These are phyloP conservation scores for Claviceps sp. DNA, from an alignment of 2,329 filamentous ascomycete species.

Conservation along the genomic window DNA sequence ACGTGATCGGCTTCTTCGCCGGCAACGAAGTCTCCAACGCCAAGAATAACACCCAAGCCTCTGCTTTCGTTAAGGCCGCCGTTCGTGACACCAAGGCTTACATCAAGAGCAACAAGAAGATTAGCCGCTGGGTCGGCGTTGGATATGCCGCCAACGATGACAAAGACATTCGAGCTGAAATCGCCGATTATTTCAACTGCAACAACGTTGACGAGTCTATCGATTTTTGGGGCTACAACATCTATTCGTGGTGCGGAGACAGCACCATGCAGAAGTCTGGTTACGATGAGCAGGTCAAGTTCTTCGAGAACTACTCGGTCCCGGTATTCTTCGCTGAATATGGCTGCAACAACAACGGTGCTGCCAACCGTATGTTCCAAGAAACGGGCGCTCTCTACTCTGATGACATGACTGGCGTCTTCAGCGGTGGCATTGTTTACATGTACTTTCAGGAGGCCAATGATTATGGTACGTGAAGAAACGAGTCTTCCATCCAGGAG, in stretches of 20 bases:
- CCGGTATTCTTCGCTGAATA: constrained; percentile 99
- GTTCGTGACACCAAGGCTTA: constrained; percentile 93
- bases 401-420: constrained; percentile 67
- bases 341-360: constrained; percentile 65
- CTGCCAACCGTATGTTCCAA: constrained; percentile 61
- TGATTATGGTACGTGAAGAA: constrained; percentile 53
- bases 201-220: constrained; percentile 52
- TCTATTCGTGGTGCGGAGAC: constrained; percentile 96
- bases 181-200: constrained; percentile 94
- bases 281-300: constrained; percentile 68
- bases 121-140: constrained; percentile 73
- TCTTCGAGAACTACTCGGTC: constrained; percentile 81
- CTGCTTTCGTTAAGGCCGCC: constrained; percentile 92
- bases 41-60: constrained; percentile 75
- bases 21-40: constrained; percentile 95
- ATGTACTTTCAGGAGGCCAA: constrained; percentile 94
- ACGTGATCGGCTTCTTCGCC: constrained; percentile 94
- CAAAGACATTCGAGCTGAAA: constrained; percentile 61
- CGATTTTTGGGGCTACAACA: constrained; percentile 99
- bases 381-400: constrained; percentile 77
- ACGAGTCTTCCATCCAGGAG: neutral
- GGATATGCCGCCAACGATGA: constrained; percentile 97
- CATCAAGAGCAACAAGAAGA: constrained; percentile 67
- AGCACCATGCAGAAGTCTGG: constrained; percentile 66
- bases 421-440: constrained; percentile 96